These are phyloP conservation scores for Lunasporangiospora selenospora DNA, from an alignment of 192 early-diverging fungal genomes.

Conservation along the genomic window DNA sequence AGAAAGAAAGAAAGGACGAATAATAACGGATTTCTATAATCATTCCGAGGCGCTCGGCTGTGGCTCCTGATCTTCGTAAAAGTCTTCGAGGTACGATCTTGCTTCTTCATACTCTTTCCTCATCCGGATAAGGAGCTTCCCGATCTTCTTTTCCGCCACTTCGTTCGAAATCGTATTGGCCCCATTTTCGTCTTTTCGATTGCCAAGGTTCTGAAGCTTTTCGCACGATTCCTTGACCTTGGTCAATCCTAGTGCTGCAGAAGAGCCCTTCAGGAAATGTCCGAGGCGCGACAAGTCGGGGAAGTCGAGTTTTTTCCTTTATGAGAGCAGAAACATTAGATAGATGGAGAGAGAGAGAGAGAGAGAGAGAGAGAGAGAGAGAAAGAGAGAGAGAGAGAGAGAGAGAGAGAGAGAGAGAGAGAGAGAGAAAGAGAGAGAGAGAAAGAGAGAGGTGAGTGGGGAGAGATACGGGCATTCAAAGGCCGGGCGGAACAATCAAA, in stretches of 20 bases:
- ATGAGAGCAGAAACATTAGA: background rate
- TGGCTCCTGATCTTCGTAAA: slow-evolving; percentile 66
- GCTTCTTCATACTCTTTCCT: slow-evolving; percentile 78
- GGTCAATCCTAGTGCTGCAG: slow-evolving; percentile 82
- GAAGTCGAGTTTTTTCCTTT: slow-evolving; percentile 66
- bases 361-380: background rate
- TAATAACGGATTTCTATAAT: too few relatives aligned
- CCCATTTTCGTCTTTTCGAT: slow-evolving; percentile 62
- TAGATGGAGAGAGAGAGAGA: background rate
- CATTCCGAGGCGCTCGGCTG: too few relatives aligned
- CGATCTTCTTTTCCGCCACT: slow-evolving; percentile 65
- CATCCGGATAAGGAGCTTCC: slow-evolving; percentile 60
- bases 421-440: background rate
- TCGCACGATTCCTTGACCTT: slow-evolving; percentile 86
- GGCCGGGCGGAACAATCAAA: slow-evolving; percentile 81
- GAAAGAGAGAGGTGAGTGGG: slow-evolving; percentile 51
- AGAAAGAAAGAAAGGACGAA: too few relatives aligned
- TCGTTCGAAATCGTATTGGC: slow-evolving; percentile 54
- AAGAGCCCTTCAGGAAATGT: slow-evolving; percentile 93
- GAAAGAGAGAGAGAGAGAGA: background rate
- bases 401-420: background rate
- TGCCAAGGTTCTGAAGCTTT: slow-evolving; percentile 87
- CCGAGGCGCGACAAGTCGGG: slow-evolving; percentile 77
- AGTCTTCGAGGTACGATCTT: slow-evolving; percentile 66
- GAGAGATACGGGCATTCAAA: slow-evolving; percentile 72